These are phyloP conservation scores for Plenodomus lindquistii DNA, from an alignment of 2,329 filamentous ascomycete species.

Conservation along the genomic window DNA sequence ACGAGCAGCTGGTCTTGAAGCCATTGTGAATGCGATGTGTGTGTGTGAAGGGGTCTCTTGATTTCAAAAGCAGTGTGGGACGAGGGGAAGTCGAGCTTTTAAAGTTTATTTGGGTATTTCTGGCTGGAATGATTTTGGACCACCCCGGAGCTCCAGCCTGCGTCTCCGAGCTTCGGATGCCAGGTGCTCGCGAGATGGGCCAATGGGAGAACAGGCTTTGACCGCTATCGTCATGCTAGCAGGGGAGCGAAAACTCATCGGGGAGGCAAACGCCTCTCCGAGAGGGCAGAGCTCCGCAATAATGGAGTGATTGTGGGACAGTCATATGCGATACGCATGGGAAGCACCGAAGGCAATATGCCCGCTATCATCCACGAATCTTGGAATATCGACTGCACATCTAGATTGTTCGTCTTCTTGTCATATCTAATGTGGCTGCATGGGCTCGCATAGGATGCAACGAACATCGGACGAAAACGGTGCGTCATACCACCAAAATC, in stretches of 20 bases:
- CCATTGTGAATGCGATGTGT: conserved; percentile 62
- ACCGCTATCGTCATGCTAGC: conserved; percentile 4
- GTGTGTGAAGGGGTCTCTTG: conserved; percentile 41
- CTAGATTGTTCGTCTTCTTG: neutral
- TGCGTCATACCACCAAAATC: neutral
- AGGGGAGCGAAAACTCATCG: conserved; percentile 14
- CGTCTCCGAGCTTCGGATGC: conserved; percentile 13
- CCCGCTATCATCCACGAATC: neutral
- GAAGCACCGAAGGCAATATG: neutral
- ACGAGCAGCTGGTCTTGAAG: conserved; percentile 72
- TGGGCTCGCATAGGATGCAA: neutral
- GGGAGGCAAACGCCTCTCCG: conserved; percentile 26
- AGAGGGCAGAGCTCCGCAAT: conserved; percentile 1
- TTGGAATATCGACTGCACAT: neutral
- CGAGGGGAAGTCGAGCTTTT: conserved; percentile 28
- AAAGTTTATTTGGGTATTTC: conserved; percentile 23
- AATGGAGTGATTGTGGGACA: conserved; percentile 1
- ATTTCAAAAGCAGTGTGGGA: conserved; percentile 18
- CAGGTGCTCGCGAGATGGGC: conserved; percentile 2
- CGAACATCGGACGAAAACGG: neutral
- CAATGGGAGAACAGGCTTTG: conserved; percentile 6
- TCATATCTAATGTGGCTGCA: neutral
- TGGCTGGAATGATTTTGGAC: conserved; percentile 17
- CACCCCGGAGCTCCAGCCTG: conserved; percentile 14
- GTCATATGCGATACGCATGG: conserved; percentile 9